These are phyloP conservation scores for Scheffersomyces segobiensis DNA, from an alignment of 1,139 yeast genomes.

Conservation along the genomic window DNA sequence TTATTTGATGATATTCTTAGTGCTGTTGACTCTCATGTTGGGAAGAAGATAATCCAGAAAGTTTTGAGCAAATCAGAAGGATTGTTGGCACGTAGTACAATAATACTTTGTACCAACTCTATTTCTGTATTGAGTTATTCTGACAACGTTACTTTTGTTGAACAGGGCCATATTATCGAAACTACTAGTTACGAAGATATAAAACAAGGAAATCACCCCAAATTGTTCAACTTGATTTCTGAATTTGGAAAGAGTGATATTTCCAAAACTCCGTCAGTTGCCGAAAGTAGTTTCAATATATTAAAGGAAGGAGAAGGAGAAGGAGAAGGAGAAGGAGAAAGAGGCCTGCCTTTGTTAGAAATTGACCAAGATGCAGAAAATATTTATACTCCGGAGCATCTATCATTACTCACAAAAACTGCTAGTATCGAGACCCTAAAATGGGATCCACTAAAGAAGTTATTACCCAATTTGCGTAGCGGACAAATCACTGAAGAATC, in stretches of 20 bases:
- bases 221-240: conserved; percentile 22
- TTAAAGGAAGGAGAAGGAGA: not conserved
- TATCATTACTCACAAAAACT: conserved; percentile 10
- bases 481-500: conserved; percentile 25
- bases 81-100: conserved; percentile 32
- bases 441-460: conserved; percentile 30
- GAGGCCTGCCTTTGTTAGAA: not conserved
- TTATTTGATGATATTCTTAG: conserved; percentile 87
- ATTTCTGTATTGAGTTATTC: conserved; percentile 36
- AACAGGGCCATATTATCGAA: conserved; percentile 29
- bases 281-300: not conserved
- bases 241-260: conserved; percentile 20
- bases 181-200: conserved; percentile 14
- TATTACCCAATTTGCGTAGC: conserved; percentile 24
- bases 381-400: not conserved
- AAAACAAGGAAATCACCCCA: conserved; percentile 20
- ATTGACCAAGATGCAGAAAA: not conserved
- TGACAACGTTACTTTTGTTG: conserved; percentile 27
- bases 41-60: conserved; percentile 44
- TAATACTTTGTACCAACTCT: conserved; percentile 39
- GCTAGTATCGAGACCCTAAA: conserved; percentile 35
- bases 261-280: not conserved
- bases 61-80: conserved; percentile 30
- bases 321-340: too few relatives aligned
- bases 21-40: conserved; percentile 95